Base-by-base conservation (phyloP, 768 basidiomycete genomes). In the Panaeolus cyanescens region DNA sequence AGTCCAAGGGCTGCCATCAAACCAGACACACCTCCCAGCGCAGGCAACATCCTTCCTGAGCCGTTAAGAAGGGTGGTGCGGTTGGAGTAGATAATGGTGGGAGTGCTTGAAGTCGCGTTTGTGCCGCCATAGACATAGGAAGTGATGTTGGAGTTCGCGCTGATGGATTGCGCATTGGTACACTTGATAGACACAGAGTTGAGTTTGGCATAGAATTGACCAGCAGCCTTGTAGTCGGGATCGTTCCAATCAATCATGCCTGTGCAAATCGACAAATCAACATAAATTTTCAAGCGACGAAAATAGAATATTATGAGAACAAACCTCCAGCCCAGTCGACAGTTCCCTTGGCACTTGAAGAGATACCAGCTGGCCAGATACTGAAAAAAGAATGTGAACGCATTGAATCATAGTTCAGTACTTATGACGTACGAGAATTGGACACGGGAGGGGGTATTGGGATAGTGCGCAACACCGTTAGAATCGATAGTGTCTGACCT, bases 341-440 rank as follows among this genome's bases (percentile, higher is more conserved):
- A 7, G 90, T 93, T 25, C 93, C 93, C 54, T 77, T 74, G 7
- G 91, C 78, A 32, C 79, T 80, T 8, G 79, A 68, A 36, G 78
- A 59, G 68, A 91, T 87, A 32, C 93, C 93, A 5, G 90, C 89
- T n/a, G 92, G 89, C 92, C 93, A 95, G 57, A 95, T 65, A 62
- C 89, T 82, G 59, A 17, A 55, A 79, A 55, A 32, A 32, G 13
- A 59, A 30, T 12, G 31, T 55, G 17, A 59, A 36, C n/a, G n/a
- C n/a, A n/a, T n/a, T n/a, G n/a, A n/a, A n/a, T n/a, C n/a, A n/a
- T n/a, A n/a, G n/a, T n/a, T n/a, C n/a, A n/a, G n/a, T n/a, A n/a
- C n/a, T n/a, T n/a, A n/a, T n/a, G n/a, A 68, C 79, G 25, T 71
- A 89, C 90, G 89, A 91, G 59, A 95, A 72, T 73, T 95, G 91